Percentiles rank a stretch among this genome's conserved stretches.
Evolutionary conservation across 1,284 basidiomycete genomes (phyloP).

Genomic region (Austroboletus novae-zelandiae): DNA sequence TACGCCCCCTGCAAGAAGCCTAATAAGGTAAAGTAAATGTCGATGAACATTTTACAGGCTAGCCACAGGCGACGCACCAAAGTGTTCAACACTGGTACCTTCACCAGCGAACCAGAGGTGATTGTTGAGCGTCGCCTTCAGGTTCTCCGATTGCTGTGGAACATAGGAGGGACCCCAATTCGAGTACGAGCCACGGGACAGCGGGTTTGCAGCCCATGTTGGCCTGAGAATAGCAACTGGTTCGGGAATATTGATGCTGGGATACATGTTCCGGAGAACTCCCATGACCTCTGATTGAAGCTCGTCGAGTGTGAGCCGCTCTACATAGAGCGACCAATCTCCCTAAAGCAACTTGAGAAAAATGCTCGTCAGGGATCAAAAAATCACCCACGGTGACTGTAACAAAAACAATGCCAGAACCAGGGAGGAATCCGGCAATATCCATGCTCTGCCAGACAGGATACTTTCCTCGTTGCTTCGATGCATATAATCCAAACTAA

Average conservation of each 20-base stretch:
- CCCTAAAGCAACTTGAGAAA: slow-evolving; percentile 37
- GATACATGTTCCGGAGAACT: slow-evolving; percentile 59
- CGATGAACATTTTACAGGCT: background rate
- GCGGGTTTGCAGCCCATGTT: slow-evolving; percentile 53
- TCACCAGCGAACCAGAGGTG: slow-evolving; percentile 66
- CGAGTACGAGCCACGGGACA: slow-evolving; percentile 65
- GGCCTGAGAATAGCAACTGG: slow-evolving; percentile 56
- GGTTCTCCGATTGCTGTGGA: slow-evolving; percentile 50
- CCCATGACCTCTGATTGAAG: slow-evolving; percentile 53
- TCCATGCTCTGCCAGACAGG: slow-evolving; percentile 72
- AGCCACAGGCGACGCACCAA: slow-evolving; percentile 37
- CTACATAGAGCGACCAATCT: slow-evolving; percentile 57
- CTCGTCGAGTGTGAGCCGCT: slow-evolving; percentile 45
- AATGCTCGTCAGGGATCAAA: background rate
- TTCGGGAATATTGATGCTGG: slow-evolving; percentile 48
- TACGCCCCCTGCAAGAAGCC: slow-evolving; percentile 49
- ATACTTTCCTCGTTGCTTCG: slow-evolving; percentile 61
- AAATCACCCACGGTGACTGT: slow-evolving; percentile 55
- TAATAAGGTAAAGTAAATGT: slow-evolving; percentile 9
- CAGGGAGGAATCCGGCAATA: slow-evolving; percentile 55
- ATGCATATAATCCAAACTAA: slow-evolving; percentile 65
- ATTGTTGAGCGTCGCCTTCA: slow-evolving; percentile 52
- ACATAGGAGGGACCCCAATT: slow-evolving; percentile 66
- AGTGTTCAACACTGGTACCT: slow-evolving; percentile 57
- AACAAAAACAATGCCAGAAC: slow-evolving; percentile 59